Evolutionary conservation across 2,329 filamentous ascomycete species (phyloP), one percentile per base, ranked within the genome.

Genomic region (Madurella mycetomatis): DNA sequence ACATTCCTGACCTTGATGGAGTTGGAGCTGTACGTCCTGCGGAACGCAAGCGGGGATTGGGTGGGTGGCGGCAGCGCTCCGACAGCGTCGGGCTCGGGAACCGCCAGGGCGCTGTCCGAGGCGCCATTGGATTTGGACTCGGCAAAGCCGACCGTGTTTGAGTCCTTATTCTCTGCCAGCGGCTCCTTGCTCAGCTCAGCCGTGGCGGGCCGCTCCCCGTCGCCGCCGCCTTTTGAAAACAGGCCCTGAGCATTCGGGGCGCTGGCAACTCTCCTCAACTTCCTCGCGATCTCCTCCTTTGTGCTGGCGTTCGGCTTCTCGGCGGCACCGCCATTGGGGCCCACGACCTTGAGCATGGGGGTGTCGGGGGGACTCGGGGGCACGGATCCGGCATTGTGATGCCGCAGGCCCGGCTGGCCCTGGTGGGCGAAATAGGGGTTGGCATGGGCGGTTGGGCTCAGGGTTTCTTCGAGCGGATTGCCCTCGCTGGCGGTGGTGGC

Each of bases 371-470:
- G 92, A 58, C 92, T 95, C 12, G 91, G 90, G 13, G 94, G 92
- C 37, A 95, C 88, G 60, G 91, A 96, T 66, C 87, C 89, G 63
- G 94, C 90, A 71, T 97, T 95, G 75, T 95, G 91, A 75, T 99
- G 94, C 68, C 92, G 87, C 65, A 97, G 78, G 60, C 90, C 89
- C 4, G 94, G 94, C 64, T 91, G 91, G 54, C 94, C 94, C 73
- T 99, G 94, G 70, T 97, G 94, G 62, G 86, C 88, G 72, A 97
- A 99, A 74, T 99, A 99, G 16, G 94, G 94, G 70, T 99, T 99
- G 60, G 91, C 92, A 67, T 92, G 85, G 49, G 92, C 92, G 4
- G 91, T 97, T 25, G 94, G 94, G 67, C 92, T 96, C 66, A 95
- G 80, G 58, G 83, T 79, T 71, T 96, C 92, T 63, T 96, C 92